Base-by-base conservation (phyloP, 1,284 basidiomycete species). In the Coriolopsis trogii region DNA sequence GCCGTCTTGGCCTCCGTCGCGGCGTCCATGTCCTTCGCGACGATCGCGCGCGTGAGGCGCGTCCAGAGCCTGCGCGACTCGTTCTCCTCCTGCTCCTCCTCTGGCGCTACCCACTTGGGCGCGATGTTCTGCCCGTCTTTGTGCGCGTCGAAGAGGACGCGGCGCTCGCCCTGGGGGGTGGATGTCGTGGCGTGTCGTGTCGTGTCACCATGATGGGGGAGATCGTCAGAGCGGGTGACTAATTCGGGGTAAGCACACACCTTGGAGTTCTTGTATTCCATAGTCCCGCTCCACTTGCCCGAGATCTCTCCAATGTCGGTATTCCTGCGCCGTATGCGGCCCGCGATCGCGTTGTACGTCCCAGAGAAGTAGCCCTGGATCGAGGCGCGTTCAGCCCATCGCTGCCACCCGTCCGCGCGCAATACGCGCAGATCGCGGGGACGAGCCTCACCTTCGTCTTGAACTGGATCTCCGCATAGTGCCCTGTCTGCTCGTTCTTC, bases 321-420 rank as follows among this genome's bases (percentile, higher is more conserved):
- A 34, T 71, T 69, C n/a, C 78, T 76, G 53, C 78, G 80, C 58
- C 86, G 87, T 59, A 98, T 81, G 58, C 86, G 85, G 26, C 95
- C 97, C 4, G 82, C 71, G 52, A 99, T 86, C 21, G 88, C 85
- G 67, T 99, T 99, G 76, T 99, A 98, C 23, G 90, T 91, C 15
- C 96, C 96, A 1, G 93, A 95, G 70, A 98, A 98, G 81, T 96
- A 99, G 21, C 96, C 96, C 91, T 93, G 12, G 49, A 29, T 28
- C 21, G 38, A 5, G 39, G 20, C n/a, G 10, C 25, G 46, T 18
- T n/a, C n/a, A n/a, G n/a, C n/a, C n/a, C n/a, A n/a, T n/a, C n/a
- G n/a, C n/a, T n/a, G n/a, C n/a, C n/a, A n/a, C n/a, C n/a, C n/a
- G n/a, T n/a, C 23, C 2, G 2, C 20, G 26, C 21, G 25, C n/a